phyloP scores from a whole-genome alignment of 2,329 filamentous ascomycete species.

The Mycosphaerella sp. region DNA sequence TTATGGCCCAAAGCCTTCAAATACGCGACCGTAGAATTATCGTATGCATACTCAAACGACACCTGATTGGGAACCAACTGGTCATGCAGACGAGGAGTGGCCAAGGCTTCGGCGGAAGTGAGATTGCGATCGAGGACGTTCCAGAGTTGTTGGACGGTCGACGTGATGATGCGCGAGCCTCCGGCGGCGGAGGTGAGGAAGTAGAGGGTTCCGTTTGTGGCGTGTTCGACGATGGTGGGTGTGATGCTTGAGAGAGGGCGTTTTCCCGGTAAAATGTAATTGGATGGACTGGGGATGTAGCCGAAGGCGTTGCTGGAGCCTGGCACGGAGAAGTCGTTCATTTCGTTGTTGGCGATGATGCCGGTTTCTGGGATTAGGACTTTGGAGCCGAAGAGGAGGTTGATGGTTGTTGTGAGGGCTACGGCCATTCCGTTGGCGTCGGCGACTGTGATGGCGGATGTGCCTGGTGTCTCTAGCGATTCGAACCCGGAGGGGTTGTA shows the following conservation, averaged over 20 bases:
- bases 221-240: conserved; percentile 66
- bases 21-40: conserved; percentile 57
- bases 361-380: conserved; percentile 77
- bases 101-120: conserved; percentile 57
- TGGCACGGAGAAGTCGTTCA: conserved; percentile 79
- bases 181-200: conserved; percentile 70
- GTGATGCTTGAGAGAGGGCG: conserved; percentile 77
- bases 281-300: conserved; percentile 70
- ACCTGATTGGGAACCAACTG: conserved; percentile 69
- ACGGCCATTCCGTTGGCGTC: conserved; percentile 70
- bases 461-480: conserved; percentile 64
- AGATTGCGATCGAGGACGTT: conserved; percentile 63
- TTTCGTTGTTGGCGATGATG: conserved; percentile 61
- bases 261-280: conserved; percentile 76
- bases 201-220: conserved; percentile 60
- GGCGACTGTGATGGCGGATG: conserved; percentile 65
- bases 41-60: conserved; percentile 62
- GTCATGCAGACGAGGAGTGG: conserved; percentile 67
- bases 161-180: conserved; percentile 73
- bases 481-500: conserved; percentile 68
- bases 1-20: conserved; percentile 64
- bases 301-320: conserved; percentile 73
- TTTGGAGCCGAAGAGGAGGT: conserved; percentile 74
- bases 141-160: conserved; percentile 68
- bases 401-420: conserved; percentile 79